phyloP scores from a whole-genome alignment of 768 basidiomycete species.

The Glaciozyma antarctica region DNA sequence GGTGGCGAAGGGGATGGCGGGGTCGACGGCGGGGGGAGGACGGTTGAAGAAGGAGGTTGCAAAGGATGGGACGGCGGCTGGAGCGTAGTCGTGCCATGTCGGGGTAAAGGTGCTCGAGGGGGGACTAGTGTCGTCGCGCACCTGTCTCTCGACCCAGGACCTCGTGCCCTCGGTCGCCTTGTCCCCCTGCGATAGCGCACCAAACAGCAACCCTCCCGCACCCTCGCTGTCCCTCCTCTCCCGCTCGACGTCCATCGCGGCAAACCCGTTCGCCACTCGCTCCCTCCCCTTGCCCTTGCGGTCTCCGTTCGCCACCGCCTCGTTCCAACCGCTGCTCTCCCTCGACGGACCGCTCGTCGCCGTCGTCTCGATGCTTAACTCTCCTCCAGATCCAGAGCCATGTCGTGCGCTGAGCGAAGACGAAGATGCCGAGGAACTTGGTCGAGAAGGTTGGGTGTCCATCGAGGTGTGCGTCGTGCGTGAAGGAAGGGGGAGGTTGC shows the following conservation, averaged over 20 bases:
- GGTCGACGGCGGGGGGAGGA: not conserved
- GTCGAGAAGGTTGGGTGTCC: too few relatives aligned
- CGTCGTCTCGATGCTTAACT: not conserved
- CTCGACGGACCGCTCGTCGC: slow-evolving; percentile 6
- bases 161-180: not conserved
- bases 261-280: not conserved
- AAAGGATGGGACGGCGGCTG: not conserved
- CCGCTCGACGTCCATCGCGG: too few relatives aligned
- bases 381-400: not conserved
- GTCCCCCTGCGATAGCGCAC: not conserved
- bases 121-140: not conserved
- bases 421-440: not conserved
- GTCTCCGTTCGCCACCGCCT: not conserved
- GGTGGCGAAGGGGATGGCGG: not conserved
- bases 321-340: not conserved
- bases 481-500: too few relatives aligned
- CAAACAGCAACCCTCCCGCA: too few relatives aligned
- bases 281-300: not conserved
- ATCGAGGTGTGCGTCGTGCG: too few relatives aligned
- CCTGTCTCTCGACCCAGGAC: not conserved
- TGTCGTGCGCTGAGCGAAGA: not conserved
- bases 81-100: not conserved
- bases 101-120: not conserved
- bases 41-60: not conserved
- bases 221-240: too few relatives aligned